Evolutionary conservation across 768 basidiomycete genomes (phyloP), one percentile per base, ranked within the genome.

Genomic region (Boletus vinaceobasis): DNA sequence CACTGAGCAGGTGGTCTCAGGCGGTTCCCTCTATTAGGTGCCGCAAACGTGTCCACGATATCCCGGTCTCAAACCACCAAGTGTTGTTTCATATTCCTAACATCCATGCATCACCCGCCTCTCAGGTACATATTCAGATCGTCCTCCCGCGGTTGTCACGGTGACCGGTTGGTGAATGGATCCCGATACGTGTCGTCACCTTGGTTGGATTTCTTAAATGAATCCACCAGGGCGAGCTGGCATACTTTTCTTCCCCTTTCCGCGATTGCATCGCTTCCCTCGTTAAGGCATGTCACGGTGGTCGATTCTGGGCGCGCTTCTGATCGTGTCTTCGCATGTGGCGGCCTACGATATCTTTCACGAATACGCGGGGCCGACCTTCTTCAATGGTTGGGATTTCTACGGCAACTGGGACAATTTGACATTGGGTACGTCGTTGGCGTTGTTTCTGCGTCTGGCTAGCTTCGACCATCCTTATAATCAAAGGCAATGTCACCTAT

Each of bases 401-500:
- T 83, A 79, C 60, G 78, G 77, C 13, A 69, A 59, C 44, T 71
- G 69, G 19, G 81, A 82, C 59, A 80, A 82, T 48, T 66, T 76
- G 36, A 83, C 78, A 1, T 57, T 36, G 44, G 65, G 72, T 73
- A 15, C 27, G 67, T 50, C 71, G 67, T 77, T 68, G 68, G 31
- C 19, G 65, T 57, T 1, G 32, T 8, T 37, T 5, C 26, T 31
- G 10, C 11, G 7, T 27, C 32, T 44, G 11, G 44, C 3, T 7
- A 45, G n/a, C 40, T 50, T 45, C 21, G 56, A 48, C 44, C 23
- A 32, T 37, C 17, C 43, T 60, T 21, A 36, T 31, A 1, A 17
- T 33, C 59, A 1, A 58, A 85, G 87, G 87, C 37, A 82, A 88
- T 60, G 84, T 82, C 17, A 81, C 80, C 39, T 89, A 79, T 74